Conservation (phyloP, 495 filamentous ascomycete species). For the Lentithecium fluviatile region DNA sequence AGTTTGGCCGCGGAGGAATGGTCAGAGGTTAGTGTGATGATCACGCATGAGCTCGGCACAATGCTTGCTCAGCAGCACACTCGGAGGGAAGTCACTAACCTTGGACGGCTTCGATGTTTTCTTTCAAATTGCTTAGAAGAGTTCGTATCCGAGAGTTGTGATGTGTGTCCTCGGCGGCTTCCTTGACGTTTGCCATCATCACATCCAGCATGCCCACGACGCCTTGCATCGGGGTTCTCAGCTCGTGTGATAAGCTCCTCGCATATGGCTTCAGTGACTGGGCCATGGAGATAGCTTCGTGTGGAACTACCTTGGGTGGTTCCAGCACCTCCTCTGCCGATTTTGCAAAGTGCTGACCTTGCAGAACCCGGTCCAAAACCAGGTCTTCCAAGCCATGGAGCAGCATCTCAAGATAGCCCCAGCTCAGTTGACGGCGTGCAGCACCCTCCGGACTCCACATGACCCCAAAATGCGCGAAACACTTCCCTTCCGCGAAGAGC, state of each 20-base stretch:
- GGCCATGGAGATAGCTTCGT: conserved; percentile 52
- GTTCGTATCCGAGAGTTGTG: conserved; percentile 51
- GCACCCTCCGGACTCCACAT: conserved; percentile 70
- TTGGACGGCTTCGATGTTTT: conserved; percentile 77
- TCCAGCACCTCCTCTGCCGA: conserved; percentile 21
- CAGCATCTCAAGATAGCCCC: conserved; percentile 72
- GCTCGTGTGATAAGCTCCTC: conserved; percentile 73
- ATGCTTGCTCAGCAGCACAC: neutral
- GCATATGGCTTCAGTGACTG: conserved; percentile 78
- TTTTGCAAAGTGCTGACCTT: conserved; percentile 47
- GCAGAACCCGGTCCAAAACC: conserved; percentile 59
- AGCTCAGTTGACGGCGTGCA: conserved; percentile 56
- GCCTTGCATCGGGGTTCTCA: conserved; percentile 82
- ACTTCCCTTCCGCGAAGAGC: conserved; percentile 66
- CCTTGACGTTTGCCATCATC: conserved; percentile 76
- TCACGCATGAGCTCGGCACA: neutral
- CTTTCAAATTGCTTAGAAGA: conserved; percentile 64
- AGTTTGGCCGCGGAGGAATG: no score
- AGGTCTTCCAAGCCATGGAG: conserved; percentile 75
- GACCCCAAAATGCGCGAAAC: conserved; percentile 71
- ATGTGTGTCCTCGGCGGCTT: conserved; percentile 60
- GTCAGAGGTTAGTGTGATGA: no score
- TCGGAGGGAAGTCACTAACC: conserved; percentile 42
- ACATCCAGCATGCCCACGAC: conserved; percentile 84
- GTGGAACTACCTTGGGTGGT: conserved; percentile 49